Evolutionary conservation across 805 yeast genomes (phyloP).

Genomic region (Cyberlindnera veronae): DNA sequence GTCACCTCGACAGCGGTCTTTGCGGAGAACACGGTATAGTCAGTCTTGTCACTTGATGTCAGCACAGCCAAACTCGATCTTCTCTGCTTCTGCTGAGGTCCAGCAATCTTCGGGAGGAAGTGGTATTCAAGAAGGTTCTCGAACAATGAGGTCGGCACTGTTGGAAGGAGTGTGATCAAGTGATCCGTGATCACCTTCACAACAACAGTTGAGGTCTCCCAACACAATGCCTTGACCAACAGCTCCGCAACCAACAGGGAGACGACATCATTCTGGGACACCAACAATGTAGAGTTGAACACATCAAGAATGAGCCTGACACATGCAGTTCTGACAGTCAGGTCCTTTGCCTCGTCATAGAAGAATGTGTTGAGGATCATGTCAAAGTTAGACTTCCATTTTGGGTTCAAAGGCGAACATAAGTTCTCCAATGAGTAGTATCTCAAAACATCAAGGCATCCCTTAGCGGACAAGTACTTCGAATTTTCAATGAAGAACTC

Average conservation of each 20-base stretch:
- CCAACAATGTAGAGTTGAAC: slow-evolving; percentile 22
- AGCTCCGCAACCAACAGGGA: slow-evolving; percentile 12
- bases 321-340: slow-evolving; percentile 31
- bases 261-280: slow-evolving; percentile 14
- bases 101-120: slow-evolving; percentile 23
- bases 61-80: slow-evolving; percentile 27
- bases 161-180: slow-evolving; percentile 24
- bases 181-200: slow-evolving; percentile 30
- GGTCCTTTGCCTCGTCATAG: slow-evolving; percentile 23
- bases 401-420: slow-evolving; percentile 49
- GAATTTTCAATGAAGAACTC: slow-evolving; percentile 38
- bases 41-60: slow-evolving; percentile 2
- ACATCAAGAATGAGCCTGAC: slow-evolving; percentile 28
- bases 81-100: slow-evolving; percentile 14
- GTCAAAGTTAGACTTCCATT: slow-evolving; percentile 49
- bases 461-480: slow-evolving; percentile 34
- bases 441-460: slow-evolving; percentile 42
- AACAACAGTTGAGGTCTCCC: slow-evolving; percentile 26
- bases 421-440: slow-evolving; percentile 45
- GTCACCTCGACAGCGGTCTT: slow-evolving; percentile 18
- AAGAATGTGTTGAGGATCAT: slow-evolving; percentile 45
- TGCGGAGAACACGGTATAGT: slow-evolving; percentile 8
- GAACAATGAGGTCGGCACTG: slow-evolving; percentile 11
- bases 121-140: slow-evolving; percentile 25
- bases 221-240: slow-evolving; percentile 18